phyloP scores from a whole-genome alignment of 2,329 filamentous ascomycete genomes.

The Botryotinia narcissicola region DNA sequence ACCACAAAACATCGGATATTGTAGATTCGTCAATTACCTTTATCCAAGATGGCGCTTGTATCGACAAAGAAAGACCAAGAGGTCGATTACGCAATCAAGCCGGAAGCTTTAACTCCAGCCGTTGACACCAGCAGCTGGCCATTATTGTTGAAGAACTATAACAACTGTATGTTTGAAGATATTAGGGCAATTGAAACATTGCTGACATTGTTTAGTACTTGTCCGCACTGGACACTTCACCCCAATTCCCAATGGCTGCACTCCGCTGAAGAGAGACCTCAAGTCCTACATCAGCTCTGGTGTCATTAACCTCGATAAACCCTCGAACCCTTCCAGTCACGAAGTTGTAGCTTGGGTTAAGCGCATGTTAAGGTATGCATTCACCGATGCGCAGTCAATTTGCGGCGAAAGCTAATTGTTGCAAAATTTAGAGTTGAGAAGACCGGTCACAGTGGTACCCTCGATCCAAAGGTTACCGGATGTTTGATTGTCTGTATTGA shows the following conservation, averaged over 20 bases:
- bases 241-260: constrained; percentile 89
- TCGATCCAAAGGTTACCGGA: constrained; percentile 97
- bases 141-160: constrained; percentile 92
- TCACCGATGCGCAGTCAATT: neutral
- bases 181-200: constrained; percentile 21
- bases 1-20: constrained; percentile 17
- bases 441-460: constrained; percentile 96
- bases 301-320: constrained; percentile 98
- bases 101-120: constrained; percentile 73
- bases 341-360: constrained; percentile 99
- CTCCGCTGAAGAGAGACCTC: constrained; percentile 87
- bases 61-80: constrained; percentile 47
- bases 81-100: constrained; percentile 86
- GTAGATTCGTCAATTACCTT: constrained; percentile 22
- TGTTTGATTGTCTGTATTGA: constrained; percentile 95
- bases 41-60: constrained; percentile 47
- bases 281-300: constrained; percentile 97
- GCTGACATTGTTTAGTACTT: constrained; percentile 59
- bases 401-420: constrained; percentile 21
- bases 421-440: constrained; percentile 69
- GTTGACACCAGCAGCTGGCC: constrained; percentile 90
- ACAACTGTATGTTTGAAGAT: constrained; percentile 65
- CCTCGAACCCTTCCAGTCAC: constrained; percentile 95
- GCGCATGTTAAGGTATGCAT: constrained; percentile 78
- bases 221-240: constrained; percentile 96